These are phyloP conservation scores for Hypoxylon fuscum DNA, from an alignment of 495 filamentous ascomycete species.

Conservation along the genomic window DNA sequence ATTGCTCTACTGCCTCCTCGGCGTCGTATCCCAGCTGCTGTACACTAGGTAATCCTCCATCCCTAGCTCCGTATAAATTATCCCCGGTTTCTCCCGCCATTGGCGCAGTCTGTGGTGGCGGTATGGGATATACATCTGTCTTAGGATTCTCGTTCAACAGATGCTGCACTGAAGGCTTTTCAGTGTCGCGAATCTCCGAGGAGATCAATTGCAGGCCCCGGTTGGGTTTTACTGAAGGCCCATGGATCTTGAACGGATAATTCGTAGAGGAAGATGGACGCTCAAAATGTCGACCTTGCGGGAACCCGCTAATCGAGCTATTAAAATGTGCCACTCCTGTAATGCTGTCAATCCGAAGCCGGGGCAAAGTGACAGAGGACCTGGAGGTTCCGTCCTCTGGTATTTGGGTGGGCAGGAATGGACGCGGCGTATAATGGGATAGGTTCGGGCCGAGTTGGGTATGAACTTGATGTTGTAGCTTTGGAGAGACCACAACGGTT, in stretches of 20 bases:
- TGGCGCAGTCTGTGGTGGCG: neutral
- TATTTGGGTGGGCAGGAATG: conserved; percentile 3
- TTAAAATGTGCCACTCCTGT: conserved; percentile 17
- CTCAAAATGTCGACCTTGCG: conserved; percentile 8
- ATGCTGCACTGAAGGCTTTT: conserved; percentile 5
- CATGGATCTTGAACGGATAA: conserved; percentile 13
- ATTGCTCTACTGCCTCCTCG: conserved; percentile 32
- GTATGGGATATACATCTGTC: conserved; percentile 27
- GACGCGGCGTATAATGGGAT: conserved; percentile 20
- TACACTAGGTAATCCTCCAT: neutral
- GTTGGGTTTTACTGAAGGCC: conserved; percentile 15
- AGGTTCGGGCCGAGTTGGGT: conserved; percentile 14
- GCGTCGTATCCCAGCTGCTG: conserved; percentile 16
- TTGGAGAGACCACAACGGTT: conserved; percentile 34
- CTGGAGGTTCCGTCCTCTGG: conserved; percentile 6
- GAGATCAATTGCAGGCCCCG: conserved; percentile 20
- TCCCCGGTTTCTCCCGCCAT: conserved; percentile 23
- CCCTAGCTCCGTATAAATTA: neutral
- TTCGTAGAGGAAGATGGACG: conserved; percentile 1
- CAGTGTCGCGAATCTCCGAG: conserved; percentile 12
- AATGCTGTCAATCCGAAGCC: conserved; percentile 15
- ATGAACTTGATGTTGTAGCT: conserved; percentile 25
- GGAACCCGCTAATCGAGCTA: neutral
- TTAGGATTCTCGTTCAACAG: conserved; percentile 3
- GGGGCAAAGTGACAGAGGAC: conserved; percentile 19